Evolutionary conservation across 2,329 filamentous ascomycete genomes (phyloP).

Genomic region (Cordyceps farinosa): DNA sequence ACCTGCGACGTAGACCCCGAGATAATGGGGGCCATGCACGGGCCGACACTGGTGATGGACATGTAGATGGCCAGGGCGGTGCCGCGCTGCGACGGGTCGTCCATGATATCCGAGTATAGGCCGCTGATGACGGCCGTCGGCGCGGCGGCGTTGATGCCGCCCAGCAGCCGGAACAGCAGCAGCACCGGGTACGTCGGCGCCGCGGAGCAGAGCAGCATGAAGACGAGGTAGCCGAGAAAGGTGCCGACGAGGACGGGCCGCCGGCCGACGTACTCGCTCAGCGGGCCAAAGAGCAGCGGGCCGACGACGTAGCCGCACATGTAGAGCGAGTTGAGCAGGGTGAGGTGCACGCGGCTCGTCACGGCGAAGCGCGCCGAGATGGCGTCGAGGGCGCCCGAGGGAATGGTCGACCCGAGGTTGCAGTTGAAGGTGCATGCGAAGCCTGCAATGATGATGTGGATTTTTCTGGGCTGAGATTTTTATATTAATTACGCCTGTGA

Average conservation of each 20-base stretch:
- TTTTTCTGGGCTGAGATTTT: constrained; percentile 26
- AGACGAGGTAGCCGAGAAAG: constrained; percentile 32
- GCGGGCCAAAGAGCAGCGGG: constrained; percentile 32
- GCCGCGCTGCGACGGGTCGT: constrained; percentile 30
- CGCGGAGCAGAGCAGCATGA: constrained; percentile 36
- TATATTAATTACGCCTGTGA: too few species aligned
- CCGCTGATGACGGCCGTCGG: constrained; percentile 34
- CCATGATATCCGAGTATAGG: constrained; percentile 33
- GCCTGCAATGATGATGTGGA: constrained; percentile 33
- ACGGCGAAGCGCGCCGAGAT: constrained; percentile 30
- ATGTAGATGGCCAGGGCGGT: constrained; percentile 35
- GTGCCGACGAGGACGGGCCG: constrained; percentile 33
- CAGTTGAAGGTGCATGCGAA: constrained; percentile 37
- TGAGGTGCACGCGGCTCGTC: constrained; percentile 26
- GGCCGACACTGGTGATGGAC: constrained; percentile 31
- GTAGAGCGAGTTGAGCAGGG: constrained; percentile 35
- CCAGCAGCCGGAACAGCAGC: constrained; percentile 38
- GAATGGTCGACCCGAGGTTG: constrained; percentile 36
- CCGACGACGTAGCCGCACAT: constrained; percentile 36
- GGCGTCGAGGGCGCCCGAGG: constrained; percentile 35
- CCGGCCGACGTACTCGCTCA: constrained; percentile 35
- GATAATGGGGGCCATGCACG: constrained; percentile 48
- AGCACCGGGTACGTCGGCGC: constrained; percentile 41
- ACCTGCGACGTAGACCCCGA: constrained; percentile 47
- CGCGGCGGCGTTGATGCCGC: constrained; percentile 32